Evolutionary conservation across 345 rosid species (phyloP).

Genomic region (Boechera stricta): DNA sequence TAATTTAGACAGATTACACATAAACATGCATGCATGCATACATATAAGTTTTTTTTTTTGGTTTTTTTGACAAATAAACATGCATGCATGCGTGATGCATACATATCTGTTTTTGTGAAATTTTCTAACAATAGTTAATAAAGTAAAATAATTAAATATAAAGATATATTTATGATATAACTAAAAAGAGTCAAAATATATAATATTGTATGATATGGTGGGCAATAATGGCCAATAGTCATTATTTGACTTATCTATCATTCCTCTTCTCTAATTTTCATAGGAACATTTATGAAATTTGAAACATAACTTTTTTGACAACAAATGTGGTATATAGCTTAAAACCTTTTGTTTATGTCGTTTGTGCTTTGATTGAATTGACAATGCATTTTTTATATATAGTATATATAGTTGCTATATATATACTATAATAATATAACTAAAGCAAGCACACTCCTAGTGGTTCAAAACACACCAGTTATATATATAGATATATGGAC

Average conservation of each 20-base stretch:
- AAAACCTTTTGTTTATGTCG: constrained; percentile 17
- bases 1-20: constrained; percentile 12
- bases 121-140: no score
- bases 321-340: constrained; percentile 7
- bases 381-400: neutral
- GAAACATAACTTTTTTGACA: neutral
- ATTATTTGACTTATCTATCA: constrained; percentile 17
- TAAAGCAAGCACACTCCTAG: constrained; percentile 32
- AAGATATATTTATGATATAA: neutral
- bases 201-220: constrained; percentile 18
- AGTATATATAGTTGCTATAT: neutral
- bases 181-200: constrained; percentile 38
- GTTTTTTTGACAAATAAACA: neutral
- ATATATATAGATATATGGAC: neutral
- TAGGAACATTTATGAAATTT: constrained; percentile 11
- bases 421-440: neutral
- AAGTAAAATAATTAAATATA: neutral
- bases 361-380: constrained; percentile 27
- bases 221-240: constrained; percentile 38
- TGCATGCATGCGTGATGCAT: neutral
- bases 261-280: neutral
- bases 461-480: constrained; percentile 19
- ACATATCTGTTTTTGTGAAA: neutral
- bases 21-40: constrained; percentile 4
- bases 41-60: neutral